A percentile compares a stretch with the other conserved stretches of the same genome.
phyloP scores from a whole-genome alignment of 306 rosid genomes.

The Lathyrus sativus region DNA sequence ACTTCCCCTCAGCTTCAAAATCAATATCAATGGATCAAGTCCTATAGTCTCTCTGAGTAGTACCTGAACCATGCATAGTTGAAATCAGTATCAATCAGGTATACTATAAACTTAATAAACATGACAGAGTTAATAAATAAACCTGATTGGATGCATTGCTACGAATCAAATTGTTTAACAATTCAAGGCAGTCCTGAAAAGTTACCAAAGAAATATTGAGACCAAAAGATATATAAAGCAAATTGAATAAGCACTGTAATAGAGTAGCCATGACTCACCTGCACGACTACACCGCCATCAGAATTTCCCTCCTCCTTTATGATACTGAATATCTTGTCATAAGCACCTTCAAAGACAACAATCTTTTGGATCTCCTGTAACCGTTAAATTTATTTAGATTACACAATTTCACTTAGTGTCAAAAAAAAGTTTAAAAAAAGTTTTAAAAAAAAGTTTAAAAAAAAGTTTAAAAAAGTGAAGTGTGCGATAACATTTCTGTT shows the following conservation, averaged over 20 bases:
- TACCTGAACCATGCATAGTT: conserved; percentile 54
- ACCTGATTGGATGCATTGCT: conserved; percentile 89
- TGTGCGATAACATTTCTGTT: conserved; percentile 25
- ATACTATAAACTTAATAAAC: conserved; percentile 23
- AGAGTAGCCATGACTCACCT: conserved; percentile 56
- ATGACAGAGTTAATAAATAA: conserved; percentile 41
- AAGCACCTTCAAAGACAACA: conserved; percentile 95
- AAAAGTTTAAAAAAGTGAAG: not conserved
- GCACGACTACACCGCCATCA: conserved; percentile 98
- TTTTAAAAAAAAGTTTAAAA: not conserved
- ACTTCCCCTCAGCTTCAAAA: conserved; percentile 77
- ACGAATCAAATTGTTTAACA: conserved; percentile 81
- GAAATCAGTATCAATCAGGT: conserved; percentile 34
- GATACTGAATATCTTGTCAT: conserved; percentile 90
- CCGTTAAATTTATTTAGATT: conserved; percentile 39
- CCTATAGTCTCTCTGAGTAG: conserved; percentile 88
- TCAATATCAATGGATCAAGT: conserved; percentile 76
- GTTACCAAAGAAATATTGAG: conserved; percentile 38
- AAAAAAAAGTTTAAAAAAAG: too few species aligned
- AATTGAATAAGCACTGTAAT: conserved; percentile 18
- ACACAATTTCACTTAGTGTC: conserved; percentile 17
- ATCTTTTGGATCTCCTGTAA: conserved; percentile 96
- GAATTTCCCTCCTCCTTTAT: conserved; percentile 91
- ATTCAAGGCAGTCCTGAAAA: conserved; percentile 85
- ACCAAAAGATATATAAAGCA: conserved; percentile 37